A percentile compares a stretch with the other conserved stretches of the same genome.
Evolutionary conservation across 106 monocot species (phyloP).

Genomic region (Dendrobium nobile): DNA sequence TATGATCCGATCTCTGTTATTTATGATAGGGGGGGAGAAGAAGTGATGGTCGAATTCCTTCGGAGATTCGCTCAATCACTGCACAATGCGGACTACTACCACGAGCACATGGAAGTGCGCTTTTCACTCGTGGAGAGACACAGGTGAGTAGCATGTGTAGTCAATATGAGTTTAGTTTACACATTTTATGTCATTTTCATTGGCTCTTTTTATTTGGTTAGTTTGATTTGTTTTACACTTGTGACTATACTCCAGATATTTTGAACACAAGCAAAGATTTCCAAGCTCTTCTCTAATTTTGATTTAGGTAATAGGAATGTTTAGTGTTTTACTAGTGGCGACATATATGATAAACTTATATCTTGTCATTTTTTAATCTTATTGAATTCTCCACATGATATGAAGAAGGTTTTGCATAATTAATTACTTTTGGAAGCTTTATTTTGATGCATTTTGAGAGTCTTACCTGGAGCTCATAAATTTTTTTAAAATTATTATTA

Average conservation of each 20-base stretch:
- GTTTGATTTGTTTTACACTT: background rate
- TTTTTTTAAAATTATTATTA: background rate
- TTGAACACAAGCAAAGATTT: background rate
- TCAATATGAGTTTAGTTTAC: background rate
- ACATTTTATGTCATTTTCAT: background rate
- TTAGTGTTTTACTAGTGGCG: background rate
- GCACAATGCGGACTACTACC: conserved; percentile 87
- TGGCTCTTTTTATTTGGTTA: background rate
- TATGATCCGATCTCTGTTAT: background rate
- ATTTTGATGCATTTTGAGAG: background rate
- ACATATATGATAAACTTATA: too few species aligned
- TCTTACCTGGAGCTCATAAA: background rate
- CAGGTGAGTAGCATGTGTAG: conserved; percentile 42
- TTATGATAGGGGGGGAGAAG: conserved; percentile 71
- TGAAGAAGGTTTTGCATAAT: background rate
- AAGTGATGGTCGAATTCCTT: conserved; percentile 80
- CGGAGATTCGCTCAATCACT: conserved; percentile 72
- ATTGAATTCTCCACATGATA: background rate
- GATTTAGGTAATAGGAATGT: background rate
- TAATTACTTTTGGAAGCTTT: background rate
- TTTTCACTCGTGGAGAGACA: conserved; percentile 97
- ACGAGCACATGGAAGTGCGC: conserved; percentile 93
- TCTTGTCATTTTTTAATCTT: background rate
- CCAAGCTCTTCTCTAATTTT: background rate
- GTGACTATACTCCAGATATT: background rate